These are phyloP conservation scores for Graphium sp. DNA, from an alignment of 2,329 filamentous ascomycete species.

Conservation along the genomic window DNA sequence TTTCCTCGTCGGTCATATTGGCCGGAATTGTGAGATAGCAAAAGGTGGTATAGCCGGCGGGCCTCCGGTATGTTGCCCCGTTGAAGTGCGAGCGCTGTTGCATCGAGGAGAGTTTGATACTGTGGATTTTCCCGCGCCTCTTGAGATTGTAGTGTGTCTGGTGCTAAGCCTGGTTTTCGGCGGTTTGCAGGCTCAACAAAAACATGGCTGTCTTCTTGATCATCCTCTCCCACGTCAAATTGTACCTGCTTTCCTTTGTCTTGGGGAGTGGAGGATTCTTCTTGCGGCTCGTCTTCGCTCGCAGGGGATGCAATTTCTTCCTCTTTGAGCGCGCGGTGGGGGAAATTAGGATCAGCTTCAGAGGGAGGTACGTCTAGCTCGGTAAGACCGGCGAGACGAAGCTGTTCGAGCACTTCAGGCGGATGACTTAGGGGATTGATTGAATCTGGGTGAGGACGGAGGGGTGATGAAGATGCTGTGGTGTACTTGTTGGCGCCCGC, in stretches of 20 bases:
- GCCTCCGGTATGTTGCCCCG: constrained; percentile 4
- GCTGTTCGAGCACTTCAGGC: constrained; percentile 27
- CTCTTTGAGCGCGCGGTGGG: constrained; percentile 17
- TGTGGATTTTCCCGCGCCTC: too few relatives aligned
- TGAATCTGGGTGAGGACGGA: too few relatives aligned
- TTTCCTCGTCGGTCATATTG: constrained; percentile 7
- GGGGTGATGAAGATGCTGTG: too few relatives aligned
- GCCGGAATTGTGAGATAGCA: constrained; percentile 4
- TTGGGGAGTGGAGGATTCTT: background rate
- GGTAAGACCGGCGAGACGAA: constrained; percentile 27
- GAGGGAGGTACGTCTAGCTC: constrained; percentile 24
- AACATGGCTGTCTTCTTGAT: background rate
- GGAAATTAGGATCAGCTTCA: constrained; percentile 19
- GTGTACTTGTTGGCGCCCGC: too few relatives aligned
- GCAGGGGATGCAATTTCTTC: background rate
- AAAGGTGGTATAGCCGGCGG: constrained; percentile 3
- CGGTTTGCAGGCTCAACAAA: background rate
- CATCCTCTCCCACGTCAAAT: background rate
- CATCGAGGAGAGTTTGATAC: too few relatives aligned
- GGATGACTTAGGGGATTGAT: constrained; percentile 35
- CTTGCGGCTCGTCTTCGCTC: background rate
- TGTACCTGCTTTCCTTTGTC: background rate
- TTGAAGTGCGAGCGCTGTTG: background rate
- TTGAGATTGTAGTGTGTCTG: too few relatives aligned
- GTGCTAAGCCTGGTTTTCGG: background rate